These are phyloP conservation scores for Solanum bulbocastanum DNA, from an alignment of 257 asterid species.

Conservation along the genomic window DNA sequence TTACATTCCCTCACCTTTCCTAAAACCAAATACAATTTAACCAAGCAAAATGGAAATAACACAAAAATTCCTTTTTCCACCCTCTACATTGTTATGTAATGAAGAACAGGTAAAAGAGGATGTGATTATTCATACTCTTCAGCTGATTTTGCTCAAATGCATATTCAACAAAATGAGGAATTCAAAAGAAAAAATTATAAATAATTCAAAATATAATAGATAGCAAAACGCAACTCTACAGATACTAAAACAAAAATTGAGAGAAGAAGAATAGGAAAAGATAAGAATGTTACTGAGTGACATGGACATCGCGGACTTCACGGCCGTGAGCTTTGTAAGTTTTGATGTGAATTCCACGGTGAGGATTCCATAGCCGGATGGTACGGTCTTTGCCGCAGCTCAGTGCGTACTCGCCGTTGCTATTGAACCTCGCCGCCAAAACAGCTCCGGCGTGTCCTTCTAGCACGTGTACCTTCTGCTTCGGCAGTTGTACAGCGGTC, in stretches of 20 bases:
- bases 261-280: neutral
- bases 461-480: slow-evolving; percentile 57
- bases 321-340: slow-evolving; percentile 96
- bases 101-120: neutral
- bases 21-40: neutral
- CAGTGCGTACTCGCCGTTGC: slow-evolving; percentile 80
- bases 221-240: neutral
- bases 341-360: slow-evolving; percentile 84
- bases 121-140: neutral
- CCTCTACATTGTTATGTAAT: neutral
- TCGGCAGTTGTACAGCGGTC: slow-evolving; percentile 43
- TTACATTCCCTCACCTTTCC: neutral
- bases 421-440: slow-evolving; percentile 84
- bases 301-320: slow-evolving; percentile 92
- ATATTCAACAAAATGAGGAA: neutral
- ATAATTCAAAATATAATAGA: neutral
- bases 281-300: slow-evolving; percentile 33
- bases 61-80: neutral
- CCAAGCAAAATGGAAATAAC: neutral
- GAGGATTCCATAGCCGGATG: slow-evolving; percentile 92
- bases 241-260: neutral
- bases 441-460: slow-evolving; percentile 97
- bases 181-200: neutral
- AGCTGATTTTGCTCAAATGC: neutral
- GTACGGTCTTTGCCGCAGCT: slow-evolving; percentile 98